Base-by-base conservation (phyloP, 139 green algal species). In the Ettlia oleoabundans region DNA sequence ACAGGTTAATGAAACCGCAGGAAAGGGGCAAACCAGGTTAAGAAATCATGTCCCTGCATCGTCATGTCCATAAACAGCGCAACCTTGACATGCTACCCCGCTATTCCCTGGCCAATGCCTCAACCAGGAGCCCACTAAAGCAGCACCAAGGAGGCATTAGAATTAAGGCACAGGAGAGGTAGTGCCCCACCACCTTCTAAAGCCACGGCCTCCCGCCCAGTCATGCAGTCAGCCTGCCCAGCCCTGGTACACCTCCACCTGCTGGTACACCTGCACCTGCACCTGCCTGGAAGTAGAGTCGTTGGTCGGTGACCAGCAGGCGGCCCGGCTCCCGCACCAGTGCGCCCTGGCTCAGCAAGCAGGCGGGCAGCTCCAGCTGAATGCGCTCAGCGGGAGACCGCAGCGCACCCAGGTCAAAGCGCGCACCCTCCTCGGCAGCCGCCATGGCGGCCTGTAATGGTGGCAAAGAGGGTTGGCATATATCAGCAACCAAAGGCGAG, bases 381-480 rank as follows among this genome's bases (percentile, higher is more conserved):
- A 96, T 70, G 40, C 77, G 85, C 86, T 97, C 93, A 32, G 94
- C 61, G 8, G 80, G 79, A 33, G 38, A 69, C 51, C 80, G 69
- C 69, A 98, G 89, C 30, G 90, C 86, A 52, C 82, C 92, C 47
- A 87, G 77, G 86, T 98, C 94, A 86, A 98, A 98, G 0, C 26
- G 66, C 19, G 78, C 77, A 1, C 75, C 83, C 58, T 90, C 88
- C 76, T 92, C 89, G 5, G 88, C 86, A 28, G 81, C 51, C 76
- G 42, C 53, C 64, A 86, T 40, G 22, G 86, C 28, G 30, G 70
- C 70, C 73, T 80, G 73, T 7, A 3, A 4, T 2, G 10, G 47
- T 15, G 47, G 65, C 13, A 41, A 4, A 2, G 32, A 28, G 55
- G 55, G 15, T n/a, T 15, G 55, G 55, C 5, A n/a, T n/a, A n/a